Evolutionary conservation across 345 rosid genomes (phyloP), one percentile per base, ranked within the genome.

Genomic region (Bruguiera gymnorhiza): DNA sequence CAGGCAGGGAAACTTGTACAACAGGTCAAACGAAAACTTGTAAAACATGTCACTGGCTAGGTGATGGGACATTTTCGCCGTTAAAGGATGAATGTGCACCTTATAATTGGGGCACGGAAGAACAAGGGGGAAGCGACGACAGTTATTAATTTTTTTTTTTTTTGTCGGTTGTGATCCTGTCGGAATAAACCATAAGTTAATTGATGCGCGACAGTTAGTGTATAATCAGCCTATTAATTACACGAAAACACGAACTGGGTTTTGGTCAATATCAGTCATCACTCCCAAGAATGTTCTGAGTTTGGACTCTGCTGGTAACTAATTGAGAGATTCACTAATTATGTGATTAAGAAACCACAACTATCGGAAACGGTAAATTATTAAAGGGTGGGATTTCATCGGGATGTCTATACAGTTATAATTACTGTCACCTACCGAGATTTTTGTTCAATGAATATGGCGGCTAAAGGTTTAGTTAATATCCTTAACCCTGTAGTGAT

Each of bases 11-110:
- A 29, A 54, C 48, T 52, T 36, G 74, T 6, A 37, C 36, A 52
- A 36, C 32, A 27, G 56, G 63, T 29, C 30, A 53, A 18, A 26
- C 24, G 24, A 31, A 56, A 56, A 23, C 60, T 56, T 10, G 60
- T 56, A 56, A 56, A 56, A 24, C 31, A 24, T 56, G 60, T 24
- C 30, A 21, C 31, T 24, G 29, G 18, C 60, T 3, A 20, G 72
- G 66, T 30, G 55, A 62, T 34, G 61, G 21, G 75, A 73, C 83
- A 27, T 66, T 62, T 51, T 79, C 69, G 63, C 39, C 73, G 24
- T 53, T 37, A 27, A n/a, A 51, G 16, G 53, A 58, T 39, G 30
- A 6, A 30, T 10, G 34, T 16, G 36, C 18, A 52, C 21, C n/a
- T 15, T 36, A 50, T 8, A 43, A 23, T 9, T 30, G 71, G 9